These are phyloP conservation scores for Termitomyces bulborhizus DNA, from an alignment of 768 basidiomycete species.

Conservation along the genomic window DNA sequence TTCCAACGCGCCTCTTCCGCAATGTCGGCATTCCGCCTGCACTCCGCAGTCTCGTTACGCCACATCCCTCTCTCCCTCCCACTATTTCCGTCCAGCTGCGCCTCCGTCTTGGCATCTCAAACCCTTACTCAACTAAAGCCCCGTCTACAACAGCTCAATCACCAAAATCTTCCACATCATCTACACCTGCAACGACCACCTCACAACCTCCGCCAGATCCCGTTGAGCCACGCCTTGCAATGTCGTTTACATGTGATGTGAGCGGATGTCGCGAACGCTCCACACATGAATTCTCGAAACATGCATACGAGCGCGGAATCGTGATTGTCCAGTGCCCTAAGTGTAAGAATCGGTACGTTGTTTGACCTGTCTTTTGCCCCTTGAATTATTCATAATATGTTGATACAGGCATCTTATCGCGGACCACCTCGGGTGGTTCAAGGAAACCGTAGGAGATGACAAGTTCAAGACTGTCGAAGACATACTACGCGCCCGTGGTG, in stretches of 20 bases:
- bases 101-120: constrained; percentile 22
- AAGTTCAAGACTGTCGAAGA: constrained; percentile 79
- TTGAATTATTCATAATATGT: background rate
- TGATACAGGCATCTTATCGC: constrained; percentile 73
- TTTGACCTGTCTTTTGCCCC: background rate
- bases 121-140: constrained; percentile 7
- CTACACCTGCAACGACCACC: constrained; percentile 8
- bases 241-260: constrained; percentile 88
- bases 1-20: constrained; percentile 39
- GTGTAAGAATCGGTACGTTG: constrained; percentile 76
- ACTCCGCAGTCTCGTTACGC: constrained; percentile 33
- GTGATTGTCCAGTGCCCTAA: constrained; percentile 89
- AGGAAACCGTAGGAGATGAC: constrained; percentile 70
- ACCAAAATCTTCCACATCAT: background rate
- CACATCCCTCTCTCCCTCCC: constrained; percentile 28
- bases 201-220: constrained; percentile 30
- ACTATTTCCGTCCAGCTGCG: constrained; percentile 27
- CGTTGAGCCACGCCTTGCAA: constrained; percentile 57
- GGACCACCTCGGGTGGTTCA: constrained; percentile 91
- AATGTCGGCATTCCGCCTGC: constrained; percentile 38
- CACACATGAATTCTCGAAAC: constrained; percentile 81
- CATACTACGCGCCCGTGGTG: constrained; percentile 71
- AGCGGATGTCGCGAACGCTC: constrained; percentile 67
- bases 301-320: constrained; percentile 81
- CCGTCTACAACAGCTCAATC: background rate